Conservation (phyloP, 1,284 basidiomycete genomes). For the Phellopilus nigrolimitatus region DNA sequence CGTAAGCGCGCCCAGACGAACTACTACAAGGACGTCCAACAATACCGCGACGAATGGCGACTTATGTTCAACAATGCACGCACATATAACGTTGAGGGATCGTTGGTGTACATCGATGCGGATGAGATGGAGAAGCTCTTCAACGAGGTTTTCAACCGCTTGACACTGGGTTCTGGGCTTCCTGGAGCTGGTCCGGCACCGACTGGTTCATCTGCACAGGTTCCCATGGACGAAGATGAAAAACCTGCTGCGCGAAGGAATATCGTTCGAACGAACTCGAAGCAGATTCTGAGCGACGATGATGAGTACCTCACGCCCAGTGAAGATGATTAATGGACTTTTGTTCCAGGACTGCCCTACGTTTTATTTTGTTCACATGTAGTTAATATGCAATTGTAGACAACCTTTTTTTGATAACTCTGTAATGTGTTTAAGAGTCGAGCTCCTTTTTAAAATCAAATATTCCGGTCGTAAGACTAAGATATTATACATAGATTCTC, state of each 20-base stretch:
- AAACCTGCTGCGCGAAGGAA: constrained; percentile 43
- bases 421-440: too few species aligned
- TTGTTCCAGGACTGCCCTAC: not conserved
- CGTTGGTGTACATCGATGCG: constrained; percentile 92
- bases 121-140: constrained; percentile 89
- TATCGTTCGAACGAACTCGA: constrained; percentile 45
- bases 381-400: too few species aligned
- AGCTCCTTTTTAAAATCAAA: too few species aligned
- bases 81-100: constrained; percentile 85
- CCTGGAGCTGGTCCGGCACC: constrained; percentile 58
- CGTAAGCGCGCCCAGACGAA: constrained; percentile 75
- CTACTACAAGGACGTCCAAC: constrained; percentile 72
- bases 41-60: constrained; percentile 78
- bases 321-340: constrained; percentile 43
- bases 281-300: constrained; percentile 73
- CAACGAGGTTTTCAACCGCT: constrained; percentile 54
- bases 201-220: constrained; percentile 53
- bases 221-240: constrained; percentile 75
- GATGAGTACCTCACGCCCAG: constrained; percentile 59
- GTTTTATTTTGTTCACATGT: not conserved
- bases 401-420: too few species aligned
- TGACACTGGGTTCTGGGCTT: constrained; percentile 60
- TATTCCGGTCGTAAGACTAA: too few species aligned
- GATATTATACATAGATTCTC: too few species aligned
- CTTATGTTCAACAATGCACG: constrained; percentile 93